These are phyloP conservation scores for Penicillium decumbens DNA, from an alignment of 2,329 filamentous ascomycete species.

Conservation along the genomic window DNA sequence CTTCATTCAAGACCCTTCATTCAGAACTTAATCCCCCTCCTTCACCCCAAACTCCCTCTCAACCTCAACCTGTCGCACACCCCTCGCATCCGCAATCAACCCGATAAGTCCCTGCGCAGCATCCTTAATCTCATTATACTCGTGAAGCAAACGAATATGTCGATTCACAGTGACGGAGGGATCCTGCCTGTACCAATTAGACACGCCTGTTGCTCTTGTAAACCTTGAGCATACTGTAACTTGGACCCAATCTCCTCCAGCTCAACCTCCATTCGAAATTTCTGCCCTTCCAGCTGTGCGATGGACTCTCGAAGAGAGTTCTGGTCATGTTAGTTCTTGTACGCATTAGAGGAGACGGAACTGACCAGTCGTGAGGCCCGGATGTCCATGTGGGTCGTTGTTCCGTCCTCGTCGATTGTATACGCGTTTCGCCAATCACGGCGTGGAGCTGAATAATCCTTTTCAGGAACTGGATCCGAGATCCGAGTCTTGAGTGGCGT, in stretches of 20 bases:
- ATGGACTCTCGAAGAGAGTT: constrained; percentile 24
- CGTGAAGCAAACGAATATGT: constrained; percentile 62
- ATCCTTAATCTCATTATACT: constrained; percentile 69
- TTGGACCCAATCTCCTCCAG: constrained; percentile 34
- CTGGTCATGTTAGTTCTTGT: constrained; percentile 10
- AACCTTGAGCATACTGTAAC: constrained; percentile 30
- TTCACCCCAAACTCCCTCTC: constrained; percentile 39
- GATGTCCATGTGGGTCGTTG: constrained; percentile 1
- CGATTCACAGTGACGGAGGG: constrained; percentile 54
- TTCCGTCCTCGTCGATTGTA: neutral
- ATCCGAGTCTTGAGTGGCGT: neutral
- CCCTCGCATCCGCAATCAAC: constrained; percentile 61
- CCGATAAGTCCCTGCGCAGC: constrained; percentile 62
- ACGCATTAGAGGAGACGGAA: neutral
- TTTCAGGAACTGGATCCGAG: neutral
- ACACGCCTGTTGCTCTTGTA: neutral
- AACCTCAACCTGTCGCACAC: constrained; percentile 49
- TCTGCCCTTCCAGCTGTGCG: constrained; percentile 45
- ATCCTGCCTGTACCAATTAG: constrained; percentile 28
- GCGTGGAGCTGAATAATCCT: constrained; percentile 17
- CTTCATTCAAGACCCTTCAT: no score
- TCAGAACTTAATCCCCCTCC: constrained; percentile 30
- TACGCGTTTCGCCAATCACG: constrained; percentile 13
- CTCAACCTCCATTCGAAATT: constrained; percentile 35
- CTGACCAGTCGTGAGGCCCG: constrained; percentile 16